Evolutionary conservation across 2,329 filamentous ascomycete genomes (phyloP), one percentile per base, ranked within the genome.

Genomic region (Ophiostoma ips): DNA sequence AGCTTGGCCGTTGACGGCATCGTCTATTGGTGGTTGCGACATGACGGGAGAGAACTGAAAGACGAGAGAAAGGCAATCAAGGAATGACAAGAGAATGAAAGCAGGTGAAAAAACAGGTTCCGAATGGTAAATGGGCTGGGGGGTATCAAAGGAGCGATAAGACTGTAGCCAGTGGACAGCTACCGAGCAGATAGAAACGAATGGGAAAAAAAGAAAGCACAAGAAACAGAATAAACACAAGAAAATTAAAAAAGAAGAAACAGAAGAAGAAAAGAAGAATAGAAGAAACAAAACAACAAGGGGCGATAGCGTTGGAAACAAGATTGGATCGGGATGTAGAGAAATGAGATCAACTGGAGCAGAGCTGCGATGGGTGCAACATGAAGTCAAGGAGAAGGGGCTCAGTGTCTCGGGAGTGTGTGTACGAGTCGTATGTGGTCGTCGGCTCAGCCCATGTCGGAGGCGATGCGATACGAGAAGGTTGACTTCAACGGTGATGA

Each of bases 1-100:
- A 28, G 49, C 36, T 35, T 44, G 47, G 48, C 46, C 24, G 41
- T 50, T 48, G 21, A 33, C 30, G 16, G 8, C 19, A n/a, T 18
- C 40, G 30, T 11, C 35, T 38, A n/a, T 30, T 43, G 50, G 21
- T 47, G 40, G 48, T 35, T 49, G 47, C 3, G 51, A 30, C 48
- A 53, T 50, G 38, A 18, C 16, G n/a, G n/a, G n/a, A n/a, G n/a
- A n/a, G n/a, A n/a, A n/a, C n/a, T n/a, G n/a, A n/a, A n/a, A n/a
- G n/a, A n/a, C n/a, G n/a, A n/a, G n/a, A n/a, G n/a, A n/a, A n/a
- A n/a, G n/a, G n/a, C n/a, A n/a, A n/a, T n/a, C n/a, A n/a, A n/a
- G n/a, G 13, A 16, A 15, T 18, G 21, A 31, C 6, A 7, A 41
- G 12, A 6, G 37, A 24, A 19, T 18, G 35, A 44, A 31, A 15